Conservation (phyloP, 495 filamentous ascomycete species). For the Penicillium arizonense region DNA sequence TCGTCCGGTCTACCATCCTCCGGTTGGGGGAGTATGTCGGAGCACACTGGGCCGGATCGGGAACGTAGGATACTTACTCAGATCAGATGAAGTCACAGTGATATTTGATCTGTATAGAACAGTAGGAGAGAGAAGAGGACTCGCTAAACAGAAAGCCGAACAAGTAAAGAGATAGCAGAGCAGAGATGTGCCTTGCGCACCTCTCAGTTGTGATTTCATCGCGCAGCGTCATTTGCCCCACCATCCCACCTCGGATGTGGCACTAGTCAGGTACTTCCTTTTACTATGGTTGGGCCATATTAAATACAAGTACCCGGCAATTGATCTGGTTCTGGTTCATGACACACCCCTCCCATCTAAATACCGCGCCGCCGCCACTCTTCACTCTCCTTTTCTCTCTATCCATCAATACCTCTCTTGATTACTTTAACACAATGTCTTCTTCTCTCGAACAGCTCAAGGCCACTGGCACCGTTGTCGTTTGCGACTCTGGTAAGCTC, state of each 20-base stretch:
- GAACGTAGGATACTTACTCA: background rate
- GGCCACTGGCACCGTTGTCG: conserved; percentile 90
- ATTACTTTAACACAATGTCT: conserved; percentile 57
- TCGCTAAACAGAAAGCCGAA: background rate
- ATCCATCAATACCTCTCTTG: background rate
- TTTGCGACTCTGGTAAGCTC: conserved; percentile 90
- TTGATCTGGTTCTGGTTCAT: conserved; percentile 10
- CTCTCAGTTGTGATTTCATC: conserved; percentile 19
- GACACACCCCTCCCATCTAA: conserved; percentile 25
- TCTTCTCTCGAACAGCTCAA: conserved; percentile 95
- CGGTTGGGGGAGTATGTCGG: conserved; percentile 29
- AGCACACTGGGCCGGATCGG: conserved; percentile 40
- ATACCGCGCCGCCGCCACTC: conserved; percentile 31
- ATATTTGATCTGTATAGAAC: background rate
- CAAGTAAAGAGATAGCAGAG: background rate
- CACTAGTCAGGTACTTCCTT: conserved; percentile 11
- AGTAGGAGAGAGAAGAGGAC: conserved; percentile 7
- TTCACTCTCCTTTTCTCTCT: conserved; percentile 18
- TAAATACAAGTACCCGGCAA: conserved; percentile 16
- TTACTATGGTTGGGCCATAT: conserved; percentile 8
- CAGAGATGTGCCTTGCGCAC: background rate
- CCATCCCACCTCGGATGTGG: conserved; percentile 22
- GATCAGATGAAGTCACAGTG: background rate
- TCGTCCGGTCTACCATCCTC: conserved; percentile 30
- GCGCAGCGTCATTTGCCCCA: conserved; percentile 39